These are phyloP conservation scores for Mycosphaerelloides madeirae DNA, from an alignment of 2,329 filamentous ascomycete species.

Conservation along the genomic window DNA sequence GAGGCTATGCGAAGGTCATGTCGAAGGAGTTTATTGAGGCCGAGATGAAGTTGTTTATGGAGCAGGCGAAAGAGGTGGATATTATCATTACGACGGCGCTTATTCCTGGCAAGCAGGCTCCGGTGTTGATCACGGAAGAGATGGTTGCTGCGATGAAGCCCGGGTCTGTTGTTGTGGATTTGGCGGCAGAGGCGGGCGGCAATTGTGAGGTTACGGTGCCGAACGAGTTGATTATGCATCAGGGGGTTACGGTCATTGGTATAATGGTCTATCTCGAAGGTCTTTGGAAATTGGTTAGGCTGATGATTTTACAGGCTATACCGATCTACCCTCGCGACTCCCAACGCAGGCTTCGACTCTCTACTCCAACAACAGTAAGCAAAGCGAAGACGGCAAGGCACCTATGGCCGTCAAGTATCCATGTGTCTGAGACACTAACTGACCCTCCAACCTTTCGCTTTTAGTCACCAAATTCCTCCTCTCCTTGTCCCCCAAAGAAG, in stretches of 20 bases:
- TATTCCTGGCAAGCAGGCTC: conserved; percentile 78
- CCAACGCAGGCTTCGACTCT: conserved; percentile 85
- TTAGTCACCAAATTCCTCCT: conserved; percentile 82
- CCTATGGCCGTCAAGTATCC: too few species aligned
- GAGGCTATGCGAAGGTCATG: conserved; percentile 91
- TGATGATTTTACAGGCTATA: conserved; percentile 64
- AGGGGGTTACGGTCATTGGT: conserved; percentile 61
- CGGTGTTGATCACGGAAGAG: conserved; percentile 75
- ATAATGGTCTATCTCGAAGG: not conserved
- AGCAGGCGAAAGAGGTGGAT: conserved; percentile 81
- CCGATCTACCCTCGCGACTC: conserved; percentile 78
- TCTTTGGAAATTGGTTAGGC: conserved; percentile 34
- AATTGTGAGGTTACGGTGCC: conserved; percentile 80
- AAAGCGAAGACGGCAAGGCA: too few species aligned
- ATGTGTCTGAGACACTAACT: too few species aligned
- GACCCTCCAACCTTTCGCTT: too few species aligned
- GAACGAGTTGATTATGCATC: conserved; percentile 62
- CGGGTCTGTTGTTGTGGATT: conserved; percentile 80
- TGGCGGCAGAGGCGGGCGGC: conserved; percentile 81
- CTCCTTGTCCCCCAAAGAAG: conserved; percentile 73
- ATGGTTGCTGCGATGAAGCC: conserved; percentile 85
- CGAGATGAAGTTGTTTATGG: conserved; percentile 87
- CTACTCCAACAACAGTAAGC: conserved; percentile 93
- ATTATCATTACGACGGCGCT: conserved; percentile 91
- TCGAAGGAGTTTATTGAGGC: conserved; percentile 89